Conservation (phyloP, 805 yeast genomes). For the Cyberlindnera amylophila region DNA sequence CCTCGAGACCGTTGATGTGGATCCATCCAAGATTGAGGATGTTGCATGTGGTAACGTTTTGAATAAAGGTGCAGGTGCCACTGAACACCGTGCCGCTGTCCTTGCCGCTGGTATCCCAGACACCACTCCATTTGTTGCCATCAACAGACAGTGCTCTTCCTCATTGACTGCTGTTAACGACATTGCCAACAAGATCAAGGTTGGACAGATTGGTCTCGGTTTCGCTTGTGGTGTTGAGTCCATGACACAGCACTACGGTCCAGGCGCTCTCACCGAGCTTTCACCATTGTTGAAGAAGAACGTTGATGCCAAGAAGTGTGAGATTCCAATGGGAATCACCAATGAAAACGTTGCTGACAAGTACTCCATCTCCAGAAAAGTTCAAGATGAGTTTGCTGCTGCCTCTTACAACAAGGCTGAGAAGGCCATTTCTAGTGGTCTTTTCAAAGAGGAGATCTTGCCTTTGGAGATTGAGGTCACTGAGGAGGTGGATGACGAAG, state of each 20-base stretch:
- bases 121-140: constrained; percentile 70
- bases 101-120: constrained; percentile 89
- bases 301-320: constrained; percentile 62
- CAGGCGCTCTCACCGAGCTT: constrained; percentile 62
- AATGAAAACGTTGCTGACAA: constrained; percentile 82
- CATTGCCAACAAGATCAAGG: constrained; percentile 79
- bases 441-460: constrained; percentile 84
- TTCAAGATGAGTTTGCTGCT: constrained; percentile 90
- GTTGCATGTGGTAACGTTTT: constrained; percentile 89
- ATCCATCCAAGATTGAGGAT: constrained; percentile 68
- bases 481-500: constrained; percentile 57
- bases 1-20: constrained; percentile 48
- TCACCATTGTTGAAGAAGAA: constrained; percentile 45
- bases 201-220: constrained; percentile 90
- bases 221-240: constrained; percentile 92
- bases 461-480: constrained; percentile 65
- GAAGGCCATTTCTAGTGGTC: constrained; percentile 62
- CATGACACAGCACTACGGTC: constrained; percentile 89
- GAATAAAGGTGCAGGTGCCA: constrained; percentile 91
- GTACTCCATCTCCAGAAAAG: constrained; percentile 59
- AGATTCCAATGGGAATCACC: constrained; percentile 95
- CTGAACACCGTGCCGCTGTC: constrained; percentile 89
- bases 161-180: constrained; percentile 89
- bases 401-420: constrained; percentile 82
- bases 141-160: constrained; percentile 94